A percentile compares a stretch with the other conserved stretches of the same genome.
phyloP scores from a whole-genome alignment of 2,329 filamentous ascomycete genomes.

The Rosellinia necatrix region DNA sequence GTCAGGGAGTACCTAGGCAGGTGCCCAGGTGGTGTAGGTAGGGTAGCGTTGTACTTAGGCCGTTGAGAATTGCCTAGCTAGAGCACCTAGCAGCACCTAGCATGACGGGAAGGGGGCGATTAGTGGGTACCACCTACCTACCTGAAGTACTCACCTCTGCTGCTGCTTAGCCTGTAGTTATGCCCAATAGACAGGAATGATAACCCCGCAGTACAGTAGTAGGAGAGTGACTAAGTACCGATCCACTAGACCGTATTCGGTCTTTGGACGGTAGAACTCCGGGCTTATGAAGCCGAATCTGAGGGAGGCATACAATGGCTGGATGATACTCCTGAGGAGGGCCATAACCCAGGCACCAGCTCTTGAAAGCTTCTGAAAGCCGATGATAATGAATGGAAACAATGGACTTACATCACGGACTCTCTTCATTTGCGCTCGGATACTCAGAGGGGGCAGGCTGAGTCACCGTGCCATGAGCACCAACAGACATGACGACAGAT shows the following conservation, averaged over 20 bases:
- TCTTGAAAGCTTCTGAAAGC: not conserved
- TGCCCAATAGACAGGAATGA: not conserved
- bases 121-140: too few species aligned
- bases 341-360: not conserved
- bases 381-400: not conserved
- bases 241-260: slow-evolving; percentile 30
- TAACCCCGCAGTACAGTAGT: slow-evolving; percentile 19
- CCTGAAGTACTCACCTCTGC: too few species aligned
- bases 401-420: slow-evolving; percentile 12
- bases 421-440: not conserved
- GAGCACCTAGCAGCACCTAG: not conserved
- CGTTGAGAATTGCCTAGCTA: too few species aligned
- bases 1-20: not conserved
- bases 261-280: slow-evolving; percentile 32
- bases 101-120: too few species aligned
- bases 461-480: slow-evolving; percentile 1
- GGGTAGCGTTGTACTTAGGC: too few species aligned
- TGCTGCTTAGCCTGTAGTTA: not conserved
- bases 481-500: slow-evolving; percentile 13
- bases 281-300: slow-evolving; percentile 24
- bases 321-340: slow-evolving; percentile 20
- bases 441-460: not conserved
- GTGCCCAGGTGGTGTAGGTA: too few species aligned
- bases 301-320: slow-evolving; percentile 31
- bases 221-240: too few species aligned